Base-by-base conservation (phyloP, 176 grass and related monocot species). In the Dendrocalamus sinicus region DNA sequence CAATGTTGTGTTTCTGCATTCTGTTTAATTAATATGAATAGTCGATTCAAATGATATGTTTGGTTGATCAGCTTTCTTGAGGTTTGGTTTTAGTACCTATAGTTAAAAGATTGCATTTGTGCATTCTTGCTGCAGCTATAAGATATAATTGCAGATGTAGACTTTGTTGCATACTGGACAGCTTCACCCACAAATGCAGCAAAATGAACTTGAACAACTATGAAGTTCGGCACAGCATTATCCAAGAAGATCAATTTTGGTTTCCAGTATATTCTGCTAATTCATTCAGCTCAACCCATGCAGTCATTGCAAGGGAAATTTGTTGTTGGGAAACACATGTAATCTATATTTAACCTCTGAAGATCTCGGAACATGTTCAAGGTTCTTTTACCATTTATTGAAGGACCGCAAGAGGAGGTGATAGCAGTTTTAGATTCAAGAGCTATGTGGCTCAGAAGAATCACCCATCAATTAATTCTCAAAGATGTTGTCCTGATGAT, bases 141-240 rank as follows among this genome's bases (percentile, higher is more conserved):
- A 22, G 14, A 79, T 65, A 79, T 30, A 22, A 20, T 37, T 50
- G 65, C 51, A 57, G 22, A 71, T 51, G 81, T 14, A 81, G 76
- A 81, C 73, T 78, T 60, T 77, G 28, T 78, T 83, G 72, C 57
- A 83, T 70, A 75, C 69, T 52, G 79, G 75, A 24, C 54, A 47
- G 47, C 75, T 89, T 79, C 54, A 82, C 10, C 19, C 69, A 66
- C 17, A 26, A 35, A 26, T 80, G 76, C 35, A 50, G 50, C 8
- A 51, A 89, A 77, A 77, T 79, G 61, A 78, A 50, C 55, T 79
- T 66, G 53, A 78, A 65, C 43, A 32, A 65, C 60, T 30, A 43
- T 16, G 32, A 88, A 30, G 32, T 81, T 82, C 39, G 84, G 23
- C 45, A 65, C 28, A 83, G 26, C 44, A 87, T 24, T 52, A 9